Evolutionary conservation across 805 yeast genomes (phyloP).

Genomic region (Yarrowia sp.): DNA sequence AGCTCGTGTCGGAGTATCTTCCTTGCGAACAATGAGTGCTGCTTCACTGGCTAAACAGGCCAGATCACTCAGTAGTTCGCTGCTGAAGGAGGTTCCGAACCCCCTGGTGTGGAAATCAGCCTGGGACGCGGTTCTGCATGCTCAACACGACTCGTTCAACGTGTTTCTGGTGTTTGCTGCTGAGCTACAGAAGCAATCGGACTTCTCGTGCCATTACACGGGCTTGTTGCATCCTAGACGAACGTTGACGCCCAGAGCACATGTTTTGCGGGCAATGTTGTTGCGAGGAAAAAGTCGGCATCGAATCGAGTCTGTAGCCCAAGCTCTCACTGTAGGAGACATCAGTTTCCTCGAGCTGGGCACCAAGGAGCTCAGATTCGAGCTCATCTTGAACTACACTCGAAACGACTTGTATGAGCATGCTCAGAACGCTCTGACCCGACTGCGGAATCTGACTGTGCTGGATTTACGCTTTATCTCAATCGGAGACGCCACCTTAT

Average conservation of each 20-base stretch:
- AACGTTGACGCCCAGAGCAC: background rate
- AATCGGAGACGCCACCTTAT: background rate
- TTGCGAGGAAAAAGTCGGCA: constrained; percentile 9
- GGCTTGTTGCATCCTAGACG: background rate
- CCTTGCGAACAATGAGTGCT: background rate
- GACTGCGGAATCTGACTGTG: background rate
- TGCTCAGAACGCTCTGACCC: background rate
- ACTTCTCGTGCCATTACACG: background rate
- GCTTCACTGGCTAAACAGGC: background rate
- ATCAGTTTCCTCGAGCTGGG: background rate
- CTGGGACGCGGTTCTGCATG: constrained; percentile 5
- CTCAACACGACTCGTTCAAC: background rate
- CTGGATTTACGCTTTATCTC: background rate
- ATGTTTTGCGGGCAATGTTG: background rate
- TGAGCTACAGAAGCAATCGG: background rate
- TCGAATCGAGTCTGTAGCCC: constrained; percentile 8
- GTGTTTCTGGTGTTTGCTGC: background rate
- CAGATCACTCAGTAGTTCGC: background rate
- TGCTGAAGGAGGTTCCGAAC: background rate
- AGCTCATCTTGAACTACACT: constrained; percentile 1
- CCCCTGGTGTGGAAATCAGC: background rate
- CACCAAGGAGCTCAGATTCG: background rate
- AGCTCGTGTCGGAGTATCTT: background rate
- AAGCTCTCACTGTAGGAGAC: constrained; percentile 1
- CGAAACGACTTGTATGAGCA: background rate